Evolutionary conservation across 257 asterid species (phyloP), one percentile per base, ranked within the genome.

Genomic region (Gentiana macrophylla): DNA sequence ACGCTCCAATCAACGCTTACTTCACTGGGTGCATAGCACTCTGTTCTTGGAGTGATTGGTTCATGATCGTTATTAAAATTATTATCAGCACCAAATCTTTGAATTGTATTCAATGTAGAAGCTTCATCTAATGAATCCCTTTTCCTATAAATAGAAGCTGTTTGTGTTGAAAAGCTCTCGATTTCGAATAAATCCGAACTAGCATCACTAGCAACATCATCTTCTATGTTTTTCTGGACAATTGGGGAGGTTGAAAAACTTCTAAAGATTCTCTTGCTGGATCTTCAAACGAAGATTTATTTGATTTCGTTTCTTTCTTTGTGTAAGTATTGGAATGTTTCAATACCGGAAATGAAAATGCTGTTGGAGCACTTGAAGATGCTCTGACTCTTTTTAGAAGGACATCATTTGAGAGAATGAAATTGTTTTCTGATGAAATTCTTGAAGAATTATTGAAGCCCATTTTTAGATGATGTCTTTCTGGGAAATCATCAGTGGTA

Each of bases 1-100:
- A 89, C 97, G 62, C 95, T 86, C 97, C 97, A 89, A 67, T 81
- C 95, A 3, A 89, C 71, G 67, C 97, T 89, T 2, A 77, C 86
- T 45, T 89, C 97, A 60, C 95, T 89, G 0, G 95, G 97, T n/a
- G 94, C 85, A 67, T 86, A 86, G 50, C 89, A 81, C 56, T 89
- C 97, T 0, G 95, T 80, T 6, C 72, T 81, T 1, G 89, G 96
- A 6, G 96, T 86, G 12, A 75, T 77, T 4, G 85, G 86, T 73
- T 84, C 94, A 10, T 41, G 46, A 41, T 41, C 46, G 9, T 5
- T 10, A 59, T 76, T 86, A 3, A 75, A 48, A 62, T 85, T 77
- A 3, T 66, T 49, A 2, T 72, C 12, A 1, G 70, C 70, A 38
- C 72, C 68, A 41, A 79, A 50, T 32, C 90, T 65, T 24, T 24